Conservation (phyloP, 2,329 filamentous ascomycete genomes). For the Septoria linicola region DNA sequence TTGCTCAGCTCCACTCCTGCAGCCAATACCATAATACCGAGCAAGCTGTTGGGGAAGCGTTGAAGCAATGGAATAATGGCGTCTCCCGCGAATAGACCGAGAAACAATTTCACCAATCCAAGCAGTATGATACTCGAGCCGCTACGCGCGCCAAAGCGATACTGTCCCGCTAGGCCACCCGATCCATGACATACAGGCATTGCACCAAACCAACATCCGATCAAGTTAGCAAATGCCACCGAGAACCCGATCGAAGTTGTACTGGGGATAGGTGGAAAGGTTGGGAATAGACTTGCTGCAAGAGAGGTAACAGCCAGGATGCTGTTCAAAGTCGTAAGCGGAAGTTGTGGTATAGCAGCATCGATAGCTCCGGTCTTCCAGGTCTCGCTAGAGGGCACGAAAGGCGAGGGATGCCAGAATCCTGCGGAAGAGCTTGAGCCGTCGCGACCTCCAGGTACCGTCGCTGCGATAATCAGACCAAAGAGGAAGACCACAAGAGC, state of each 20-base stretch:
- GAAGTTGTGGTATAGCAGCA: slow-evolving; percentile 80
- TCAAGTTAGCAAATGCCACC: slow-evolving; percentile 78
- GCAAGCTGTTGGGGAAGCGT: slow-evolving; percentile 70
- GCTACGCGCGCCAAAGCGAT: slow-evolving; percentile 85
- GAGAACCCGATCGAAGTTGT: slow-evolving; percentile 78
- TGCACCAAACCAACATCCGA: slow-evolving; percentile 85
- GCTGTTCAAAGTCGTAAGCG: slow-evolving; percentile 88
- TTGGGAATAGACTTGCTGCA: slow-evolving; percentile 71
- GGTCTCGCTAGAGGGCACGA: slow-evolving; percentile 46
- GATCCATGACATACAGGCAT: slow-evolving; percentile 97
- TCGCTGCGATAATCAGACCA: slow-evolving; percentile 63
- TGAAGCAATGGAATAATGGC: slow-evolving; percentile 69
- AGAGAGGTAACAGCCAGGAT: slow-evolving; percentile 84
- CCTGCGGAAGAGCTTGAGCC: slow-evolving; percentile 44
- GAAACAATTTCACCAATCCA: slow-evolving; percentile 69
- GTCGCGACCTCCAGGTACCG: slow-evolving; percentile 39
- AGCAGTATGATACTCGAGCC: slow-evolving; percentile 80
- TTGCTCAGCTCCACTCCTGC: slow-evolving; percentile 84
- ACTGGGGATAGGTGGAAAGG: slow-evolving; percentile 55
- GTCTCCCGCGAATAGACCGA: slow-evolving; percentile 74
- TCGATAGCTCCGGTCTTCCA: slow-evolving; percentile 59
- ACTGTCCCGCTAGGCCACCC: slow-evolving; percentile 85
- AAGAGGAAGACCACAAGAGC: slow-evolving; percentile 70
- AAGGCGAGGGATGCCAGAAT: slow-evolving; percentile 60
- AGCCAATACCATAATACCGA: slow-evolving; percentile 87